These are phyloP conservation scores for Phytopythium oedochilum DNA, from an alignment of 352 stramenopile genomes.

Conservation along the genomic window DNA sequence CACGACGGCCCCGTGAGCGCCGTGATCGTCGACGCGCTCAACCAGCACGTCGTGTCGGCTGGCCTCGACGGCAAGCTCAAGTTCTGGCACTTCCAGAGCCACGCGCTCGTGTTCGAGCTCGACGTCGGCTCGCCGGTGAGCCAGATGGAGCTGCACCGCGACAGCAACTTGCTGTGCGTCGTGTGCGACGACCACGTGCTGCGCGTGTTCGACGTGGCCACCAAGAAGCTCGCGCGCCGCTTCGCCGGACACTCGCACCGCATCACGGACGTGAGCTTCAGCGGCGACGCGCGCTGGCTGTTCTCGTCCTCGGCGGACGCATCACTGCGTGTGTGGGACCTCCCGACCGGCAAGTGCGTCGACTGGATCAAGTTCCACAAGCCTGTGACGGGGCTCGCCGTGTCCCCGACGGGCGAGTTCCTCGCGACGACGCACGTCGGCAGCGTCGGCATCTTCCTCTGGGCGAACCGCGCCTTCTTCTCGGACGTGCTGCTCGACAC, in stretches of 20 bases:
- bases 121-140: slow-evolving; percentile 72
- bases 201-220: slow-evolving; percentile 83
- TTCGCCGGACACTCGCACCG: slow-evolving; percentile 81
- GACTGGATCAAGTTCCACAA: slow-evolving; percentile 94
- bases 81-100: slow-evolving; percentile 89
- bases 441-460: slow-evolving; percentile 92
- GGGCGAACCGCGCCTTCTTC: slow-evolving; percentile 94
- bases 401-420: slow-evolving; percentile 95
- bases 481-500: slow-evolving; percentile 82
- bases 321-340: slow-evolving; percentile 91
- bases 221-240: slow-evolving; percentile 81
- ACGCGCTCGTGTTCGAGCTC: slow-evolving; percentile 61
- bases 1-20: slow-evolving; percentile 84
- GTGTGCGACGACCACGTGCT: slow-evolving; percentile 88
- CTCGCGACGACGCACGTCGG: slow-evolving; percentile 92
- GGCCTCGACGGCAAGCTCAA: slow-evolving; percentile 87
- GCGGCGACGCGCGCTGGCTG: slow-evolving; percentile 85
- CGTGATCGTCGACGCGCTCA: slow-evolving; percentile 85
- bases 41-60: slow-evolving; percentile 72
- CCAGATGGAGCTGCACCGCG: slow-evolving; percentile 80
- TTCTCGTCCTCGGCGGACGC: slow-evolving; percentile 85
- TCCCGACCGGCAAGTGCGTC: slow-evolving; percentile 93
- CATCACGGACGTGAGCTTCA: slow-evolving; percentile 90
- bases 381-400: slow-evolving; percentile 86
- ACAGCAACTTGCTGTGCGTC: slow-evolving; percentile 85